These are phyloP conservation scores for Rhododendron griersonianum DNA, from an alignment of 148 eudicot genomes.

Conservation along the genomic window DNA sequence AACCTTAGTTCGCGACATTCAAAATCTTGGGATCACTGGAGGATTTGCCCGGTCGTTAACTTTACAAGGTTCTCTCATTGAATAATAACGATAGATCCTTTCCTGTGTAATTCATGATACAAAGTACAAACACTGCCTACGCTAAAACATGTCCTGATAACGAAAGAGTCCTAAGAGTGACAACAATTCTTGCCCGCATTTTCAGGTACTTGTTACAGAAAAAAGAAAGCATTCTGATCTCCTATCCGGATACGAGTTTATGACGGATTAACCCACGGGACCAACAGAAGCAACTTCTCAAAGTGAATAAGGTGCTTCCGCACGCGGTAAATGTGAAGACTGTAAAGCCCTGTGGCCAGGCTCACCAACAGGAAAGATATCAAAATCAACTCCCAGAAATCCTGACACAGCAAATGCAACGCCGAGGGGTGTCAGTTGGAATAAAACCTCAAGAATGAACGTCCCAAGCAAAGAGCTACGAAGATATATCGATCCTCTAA, in stretches of 20 bases:
- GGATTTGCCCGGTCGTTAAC: no score
- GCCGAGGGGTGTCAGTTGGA: background rate
- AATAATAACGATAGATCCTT: background rate
- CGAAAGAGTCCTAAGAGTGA: background rate
- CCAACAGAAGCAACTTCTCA: constrained; percentile 42
- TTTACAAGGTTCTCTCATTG: no score
- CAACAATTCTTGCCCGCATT: background rate
- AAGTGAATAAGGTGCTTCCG: constrained; percentile 74
- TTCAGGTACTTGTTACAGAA: background rate
- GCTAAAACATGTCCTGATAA: background rate
- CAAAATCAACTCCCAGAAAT: constrained; percentile 72
- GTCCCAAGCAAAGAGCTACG: background rate
- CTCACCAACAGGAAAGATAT: constrained; percentile 60
- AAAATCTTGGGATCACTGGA: background rate
- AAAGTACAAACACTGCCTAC: background rate
- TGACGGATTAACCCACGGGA: constrained; percentile 4
- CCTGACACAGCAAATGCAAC: constrained; percentile 32
- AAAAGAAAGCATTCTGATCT: background rate
- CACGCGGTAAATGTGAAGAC: constrained; percentile 57
- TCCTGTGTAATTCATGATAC: background rate
- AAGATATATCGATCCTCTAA: background rate
- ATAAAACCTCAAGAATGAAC: background rate
- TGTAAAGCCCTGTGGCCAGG: constrained; percentile 59
- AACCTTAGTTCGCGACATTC: background rate
- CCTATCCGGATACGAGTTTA: background rate